phyloP scores from a whole-genome alignment of 345 rosid genomes.

The Mercurialis annua region DNA sequence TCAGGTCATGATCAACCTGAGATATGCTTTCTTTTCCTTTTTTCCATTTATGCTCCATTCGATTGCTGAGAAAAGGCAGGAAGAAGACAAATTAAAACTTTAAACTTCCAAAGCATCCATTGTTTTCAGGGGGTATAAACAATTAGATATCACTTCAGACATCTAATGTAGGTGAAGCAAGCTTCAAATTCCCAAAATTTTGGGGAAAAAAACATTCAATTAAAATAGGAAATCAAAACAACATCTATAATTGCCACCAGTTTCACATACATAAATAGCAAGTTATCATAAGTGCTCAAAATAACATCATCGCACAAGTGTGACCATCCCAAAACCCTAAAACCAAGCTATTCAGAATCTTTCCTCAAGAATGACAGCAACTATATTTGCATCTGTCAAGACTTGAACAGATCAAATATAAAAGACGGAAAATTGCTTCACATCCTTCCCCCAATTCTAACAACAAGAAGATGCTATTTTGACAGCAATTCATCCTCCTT shows the following conservation, averaged over 20 bases:
- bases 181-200: constrained; percentile 3
- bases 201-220: neutral
- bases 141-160: constrained; percentile 5
- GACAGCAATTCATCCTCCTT: neutral
- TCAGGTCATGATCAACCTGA: constrained; percentile 42
- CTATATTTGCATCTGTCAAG: neutral
- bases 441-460: neutral
- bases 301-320: neutral
- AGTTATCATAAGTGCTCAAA: neutral
- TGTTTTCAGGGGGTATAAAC: constrained; percentile 11
- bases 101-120: neutral
- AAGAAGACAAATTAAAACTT: constrained; percentile 24
- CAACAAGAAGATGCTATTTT: neutral
- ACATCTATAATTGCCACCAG: neutral
- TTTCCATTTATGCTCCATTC: constrained; percentile 41
- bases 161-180: constrained; percentile 6
- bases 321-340: neutral
- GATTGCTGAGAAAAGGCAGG: constrained; percentile 45
- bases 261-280: neutral
- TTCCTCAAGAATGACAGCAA: neutral
- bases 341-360: neutral
- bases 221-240: neutral
- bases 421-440: neutral
- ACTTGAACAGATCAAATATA: neutral
- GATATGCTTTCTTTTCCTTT: constrained; percentile 38